A percentile compares a stretch with the other conserved stretches of the same genome.
Evolutionary conservation across 352 stramenopile genomes (phyloP).

Genomic region (Globisporangium camurandrum): DNA sequence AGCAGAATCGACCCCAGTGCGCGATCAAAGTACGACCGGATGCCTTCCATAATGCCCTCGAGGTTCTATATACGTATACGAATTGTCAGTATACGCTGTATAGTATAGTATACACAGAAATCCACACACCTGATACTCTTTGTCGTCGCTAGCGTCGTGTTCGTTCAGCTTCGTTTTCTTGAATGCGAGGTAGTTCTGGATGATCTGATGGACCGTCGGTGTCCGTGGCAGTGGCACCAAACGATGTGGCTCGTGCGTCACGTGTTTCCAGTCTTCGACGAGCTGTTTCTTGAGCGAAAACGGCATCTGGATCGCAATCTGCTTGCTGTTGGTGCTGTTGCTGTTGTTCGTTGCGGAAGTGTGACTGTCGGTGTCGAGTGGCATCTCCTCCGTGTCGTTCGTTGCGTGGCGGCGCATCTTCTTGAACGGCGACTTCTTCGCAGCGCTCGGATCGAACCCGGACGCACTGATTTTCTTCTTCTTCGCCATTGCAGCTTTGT

Average conservation of each 20-base stretch:
- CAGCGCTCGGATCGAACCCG: slow-evolving; percentile 36
- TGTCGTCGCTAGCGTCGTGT: slow-evolving; percentile 43
- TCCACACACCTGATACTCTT: slow-evolving; percentile 54
- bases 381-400: slow-evolving; percentile 61
- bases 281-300: slow-evolving; percentile 91
- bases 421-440: slow-evolving; percentile 70
- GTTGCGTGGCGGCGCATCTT: slow-evolving; percentile 57
- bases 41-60: slow-evolving; percentile 73
- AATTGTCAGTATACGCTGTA: not conserved
- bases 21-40: slow-evolving; percentile 87
- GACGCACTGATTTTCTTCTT: slow-evolving; percentile 67
- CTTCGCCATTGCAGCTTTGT: slow-evolving; percentile 27
- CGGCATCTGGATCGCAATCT: slow-evolving; percentile 76
- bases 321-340: slow-evolving; percentile 18
- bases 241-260: slow-evolving; percentile 68
- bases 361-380: slow-evolving; percentile 16
- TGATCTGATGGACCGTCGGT: slow-evolving; percentile 69
- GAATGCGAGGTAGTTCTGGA: slow-evolving; percentile 71
- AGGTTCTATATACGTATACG: slow-evolving; percentile 38
- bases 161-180: slow-evolving; percentile 64
- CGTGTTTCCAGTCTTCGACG: slow-evolving; percentile 87
- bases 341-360: too few relatives aligned
- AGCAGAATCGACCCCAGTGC: slow-evolving; percentile 86
- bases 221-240: slow-evolving; percentile 80
- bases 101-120: not conserved